Evolutionary conservation across 495 filamentous ascomycete species (phyloP).

Genomic region (Xylaria flabelliformis): DNA sequence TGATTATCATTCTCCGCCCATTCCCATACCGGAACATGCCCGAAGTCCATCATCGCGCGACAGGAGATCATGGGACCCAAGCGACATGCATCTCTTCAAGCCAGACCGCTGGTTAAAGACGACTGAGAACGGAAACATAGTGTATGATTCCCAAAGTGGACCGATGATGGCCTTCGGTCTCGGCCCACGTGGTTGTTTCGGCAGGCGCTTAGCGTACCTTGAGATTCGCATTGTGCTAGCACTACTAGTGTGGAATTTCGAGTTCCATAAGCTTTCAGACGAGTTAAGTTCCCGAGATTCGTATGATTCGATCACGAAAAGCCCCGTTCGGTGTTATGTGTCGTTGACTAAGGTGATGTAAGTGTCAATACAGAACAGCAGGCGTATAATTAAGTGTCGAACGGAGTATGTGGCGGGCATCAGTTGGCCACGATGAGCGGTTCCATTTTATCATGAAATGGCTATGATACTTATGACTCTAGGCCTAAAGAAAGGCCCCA

Average conservation of each 20-base stretch:
- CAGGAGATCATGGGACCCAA: slow-evolving; percentile 31
- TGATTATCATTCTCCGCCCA: slow-evolving; percentile 21
- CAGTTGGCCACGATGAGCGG: neutral
- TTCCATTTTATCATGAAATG: neutral
- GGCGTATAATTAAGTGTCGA: neutral
- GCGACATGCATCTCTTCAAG: slow-evolving; percentile 37
- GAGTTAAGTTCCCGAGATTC: slow-evolving; percentile 28
- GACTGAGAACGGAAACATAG: slow-evolving; percentile 26
- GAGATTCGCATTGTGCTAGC: slow-evolving; percentile 42
- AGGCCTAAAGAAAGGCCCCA: neutral
- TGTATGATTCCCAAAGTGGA: slow-evolving; percentile 40
- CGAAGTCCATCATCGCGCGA: slow-evolving; percentile 29
- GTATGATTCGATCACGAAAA: slow-evolving; percentile 9
- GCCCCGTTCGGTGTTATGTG: slow-evolving; percentile 6
- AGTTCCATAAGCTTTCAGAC: slow-evolving; percentile 34
- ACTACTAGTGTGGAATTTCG: slow-evolving; percentile 48
- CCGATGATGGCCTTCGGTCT: slow-evolving; percentile 43
- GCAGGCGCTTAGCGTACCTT: slow-evolving; percentile 42
- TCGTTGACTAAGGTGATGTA: slow-evolving; percentile 15
- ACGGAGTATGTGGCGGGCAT: neutral
- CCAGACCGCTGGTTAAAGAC: slow-evolving; percentile 45
- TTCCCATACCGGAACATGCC: slow-evolving; percentile 20
- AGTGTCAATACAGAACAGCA: neutral
- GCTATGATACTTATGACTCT: neutral
- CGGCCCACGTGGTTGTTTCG: slow-evolving; percentile 47